A percentile compares a stretch with the other conserved stretches of the same genome.
Conservation (phyloP, 1,139 yeast species). For the Scheffersomyces quercinus region DNA sequence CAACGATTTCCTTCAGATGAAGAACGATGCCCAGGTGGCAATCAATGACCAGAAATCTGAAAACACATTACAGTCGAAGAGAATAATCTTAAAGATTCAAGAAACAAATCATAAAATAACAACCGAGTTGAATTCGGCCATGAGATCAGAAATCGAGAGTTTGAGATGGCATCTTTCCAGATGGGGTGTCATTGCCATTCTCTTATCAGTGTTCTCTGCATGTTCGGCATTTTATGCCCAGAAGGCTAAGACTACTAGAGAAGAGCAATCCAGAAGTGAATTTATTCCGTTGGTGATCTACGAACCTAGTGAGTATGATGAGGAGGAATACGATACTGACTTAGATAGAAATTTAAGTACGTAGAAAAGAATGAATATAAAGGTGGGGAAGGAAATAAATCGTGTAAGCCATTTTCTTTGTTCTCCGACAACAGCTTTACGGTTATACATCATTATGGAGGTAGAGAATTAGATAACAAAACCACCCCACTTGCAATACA, state of each 20-base stretch:
- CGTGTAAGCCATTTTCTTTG: neutral
- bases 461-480: neutral
- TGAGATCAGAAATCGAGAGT: constrained; percentile 84
- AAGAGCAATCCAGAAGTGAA: constrained; percentile 28
- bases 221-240: constrained; percentile 45
- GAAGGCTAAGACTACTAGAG: constrained; percentile 26
- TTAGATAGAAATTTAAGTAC: constrained; percentile 28
- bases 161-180: constrained; percentile 93
- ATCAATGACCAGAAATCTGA: constrained; percentile 85
- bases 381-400: neutral
- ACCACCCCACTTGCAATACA: no score
- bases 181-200: constrained; percentile 72
- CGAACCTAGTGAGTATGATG: constrained; percentile 52
- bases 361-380: constrained; percentile 2
- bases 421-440: no score
- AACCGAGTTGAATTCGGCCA: constrained; percentile 77
- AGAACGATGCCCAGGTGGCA: constrained; percentile 80
- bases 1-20: constrained; percentile 63
- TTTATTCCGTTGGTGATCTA: constrained; percentile 47
- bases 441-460: neutral
- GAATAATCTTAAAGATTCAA: constrained; percentile 69
- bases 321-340: constrained; percentile 49
- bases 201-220: constrained; percentile 42
- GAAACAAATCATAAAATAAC: constrained; percentile 85
- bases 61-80: constrained; percentile 74